A percentile compares a stretch with the other conserved stretches of the same genome.
Evolutionary conservation across 257 asterid genomes (phyloP).

Genomic region (Cinchona pubescens): DNA sequence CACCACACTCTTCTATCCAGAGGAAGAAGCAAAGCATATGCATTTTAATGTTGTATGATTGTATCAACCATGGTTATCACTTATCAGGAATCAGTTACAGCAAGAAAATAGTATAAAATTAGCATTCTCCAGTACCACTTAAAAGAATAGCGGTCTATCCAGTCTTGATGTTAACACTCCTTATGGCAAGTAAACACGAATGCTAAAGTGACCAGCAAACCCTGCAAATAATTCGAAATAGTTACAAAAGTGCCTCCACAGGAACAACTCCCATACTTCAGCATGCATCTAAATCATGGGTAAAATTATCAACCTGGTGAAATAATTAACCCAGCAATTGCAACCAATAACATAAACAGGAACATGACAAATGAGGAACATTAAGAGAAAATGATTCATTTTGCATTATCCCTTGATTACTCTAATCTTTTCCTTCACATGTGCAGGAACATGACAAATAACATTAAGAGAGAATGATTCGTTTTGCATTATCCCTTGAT

Average conservation of each 20-base stretch:
- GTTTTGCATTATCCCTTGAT: background rate
- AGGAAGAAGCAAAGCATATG: conserved; percentile 10
- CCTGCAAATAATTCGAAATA: conserved; percentile 14
- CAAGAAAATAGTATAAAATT: conserved; percentile 8
- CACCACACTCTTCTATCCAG: background rate
- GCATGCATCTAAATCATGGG: background rate
- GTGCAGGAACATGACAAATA: background rate
- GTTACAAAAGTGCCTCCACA: background rate
- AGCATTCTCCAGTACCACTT: conserved; percentile 17
- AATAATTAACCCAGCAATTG: background rate
- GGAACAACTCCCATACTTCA: background rate
- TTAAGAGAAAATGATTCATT: too few relatives aligned
- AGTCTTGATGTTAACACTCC: background rate
- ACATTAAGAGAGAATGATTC: too few relatives aligned
- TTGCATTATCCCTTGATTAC: background rate
- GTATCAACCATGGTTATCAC: conserved; percentile 12
- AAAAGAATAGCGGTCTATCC: conserved; percentile 3
- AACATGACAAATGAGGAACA: too few relatives aligned
- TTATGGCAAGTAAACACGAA: background rate
- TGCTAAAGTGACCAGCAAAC: conserved; percentile 1
- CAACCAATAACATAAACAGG: background rate
- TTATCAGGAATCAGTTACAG: conserved; percentile 12
- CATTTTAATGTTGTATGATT: conserved; percentile 7
- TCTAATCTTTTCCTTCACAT: background rate
- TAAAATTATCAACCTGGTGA: background rate